These are phyloP conservation scores for Byssochlamys sp. DNA, from an alignment of 2,329 filamentous ascomycete genomes.

Conservation along the genomic window DNA sequence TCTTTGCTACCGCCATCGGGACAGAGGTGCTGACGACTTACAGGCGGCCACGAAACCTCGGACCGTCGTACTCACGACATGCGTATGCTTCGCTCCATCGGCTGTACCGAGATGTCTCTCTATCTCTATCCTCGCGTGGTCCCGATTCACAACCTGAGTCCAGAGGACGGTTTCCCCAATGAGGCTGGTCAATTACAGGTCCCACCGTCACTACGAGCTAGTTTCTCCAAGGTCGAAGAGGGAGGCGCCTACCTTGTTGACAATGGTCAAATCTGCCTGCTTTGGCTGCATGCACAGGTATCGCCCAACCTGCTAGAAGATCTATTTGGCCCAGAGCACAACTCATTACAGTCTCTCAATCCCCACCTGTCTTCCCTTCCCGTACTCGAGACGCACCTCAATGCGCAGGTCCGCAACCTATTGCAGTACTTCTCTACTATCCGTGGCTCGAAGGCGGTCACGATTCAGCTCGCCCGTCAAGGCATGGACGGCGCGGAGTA, in stretches of 20 bases:
- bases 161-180: conserved; percentile 86
- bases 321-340: conserved; percentile 71
- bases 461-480: conserved; percentile 82
- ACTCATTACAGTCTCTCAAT: conserved; percentile 65
- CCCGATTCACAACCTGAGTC: conserved; percentile 76
- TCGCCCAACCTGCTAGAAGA: conserved; percentile 85
- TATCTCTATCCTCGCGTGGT: conserved; percentile 95
- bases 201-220: conserved; percentile 69
- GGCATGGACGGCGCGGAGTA: conserved; percentile 91
- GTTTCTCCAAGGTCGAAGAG: conserved; percentile 79
- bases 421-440: conserved; percentile 72
- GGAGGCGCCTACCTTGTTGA: conserved; percentile 91
- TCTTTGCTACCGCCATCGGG: neutral
- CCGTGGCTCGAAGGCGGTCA: conserved; percentile 77
- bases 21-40: conserved; percentile 1
- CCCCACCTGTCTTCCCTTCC: conserved; percentile 72
- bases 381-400: conserved; percentile 80
- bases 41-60: conserved; percentile 74
- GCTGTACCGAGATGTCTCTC: conserved; percentile 70
- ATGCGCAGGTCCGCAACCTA: conserved; percentile 88
- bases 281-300: conserved; percentile 88
- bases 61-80: conserved; percentile 87
- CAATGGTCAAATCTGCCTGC: conserved; percentile 80
- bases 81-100: conserved; percentile 81
- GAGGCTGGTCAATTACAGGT: conserved; percentile 79